Percentiles rank a stretch among this genome's conserved stretches.
These are phyloP conservation scores for Onygenales sp. DNA, from an alignment of 2,329 filamentous ascomycete genomes.

Conservation along the genomic window DNA sequence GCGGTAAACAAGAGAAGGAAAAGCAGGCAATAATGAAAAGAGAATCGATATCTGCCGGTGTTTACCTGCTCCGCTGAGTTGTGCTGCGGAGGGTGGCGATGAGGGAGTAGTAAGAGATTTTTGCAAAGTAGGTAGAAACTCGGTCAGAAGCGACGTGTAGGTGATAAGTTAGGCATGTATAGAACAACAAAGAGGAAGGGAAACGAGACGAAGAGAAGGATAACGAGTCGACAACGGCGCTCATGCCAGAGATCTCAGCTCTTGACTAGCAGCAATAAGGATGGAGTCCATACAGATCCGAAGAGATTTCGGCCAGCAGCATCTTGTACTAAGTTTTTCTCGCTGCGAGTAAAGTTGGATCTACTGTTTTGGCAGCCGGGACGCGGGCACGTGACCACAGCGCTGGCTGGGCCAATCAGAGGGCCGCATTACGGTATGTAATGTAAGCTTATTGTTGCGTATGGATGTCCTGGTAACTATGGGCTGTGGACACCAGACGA, in stretches of 20 bases:
- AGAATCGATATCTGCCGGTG: not conserved
- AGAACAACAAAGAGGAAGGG: not conserved
- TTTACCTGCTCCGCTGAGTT: not conserved
- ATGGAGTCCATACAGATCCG: not conserved
- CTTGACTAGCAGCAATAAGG: not conserved
- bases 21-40: not conserved
- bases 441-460: no score
- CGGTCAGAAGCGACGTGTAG: not conserved
- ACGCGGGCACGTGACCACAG: no score
- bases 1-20: not conserved
- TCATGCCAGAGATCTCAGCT: not conserved
- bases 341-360: no score
- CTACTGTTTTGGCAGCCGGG: no score
- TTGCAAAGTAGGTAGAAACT: constrained; percentile 1
- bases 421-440: no score
- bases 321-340: no score
- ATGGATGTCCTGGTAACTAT: no score
- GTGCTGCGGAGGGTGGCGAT: not conserved
- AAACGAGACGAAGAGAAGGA: not conserved
- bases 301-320: no score
- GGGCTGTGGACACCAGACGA: no score
- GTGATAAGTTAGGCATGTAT: not conserved
- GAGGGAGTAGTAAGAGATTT: constrained; percentile 2
- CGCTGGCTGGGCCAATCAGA: no score
- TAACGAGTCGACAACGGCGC: not conserved